Conservation (phyloP, 257 asterid genomes). For the Galeopsis tetrahit region DNA sequence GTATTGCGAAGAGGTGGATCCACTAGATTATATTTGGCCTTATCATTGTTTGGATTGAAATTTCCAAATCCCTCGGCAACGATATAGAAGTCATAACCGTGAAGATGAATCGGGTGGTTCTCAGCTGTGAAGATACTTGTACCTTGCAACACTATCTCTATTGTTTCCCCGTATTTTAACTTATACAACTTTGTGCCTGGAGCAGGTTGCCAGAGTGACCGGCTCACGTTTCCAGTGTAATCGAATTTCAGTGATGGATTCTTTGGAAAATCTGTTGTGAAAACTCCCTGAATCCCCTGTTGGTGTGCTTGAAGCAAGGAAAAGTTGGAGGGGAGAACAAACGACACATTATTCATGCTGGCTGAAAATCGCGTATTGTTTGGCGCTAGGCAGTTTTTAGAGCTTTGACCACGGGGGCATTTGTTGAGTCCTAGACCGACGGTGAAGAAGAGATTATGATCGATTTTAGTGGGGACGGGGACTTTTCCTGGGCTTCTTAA, state of each 20-base stretch:
- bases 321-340: conserved; percentile 73
- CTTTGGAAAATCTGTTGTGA: conserved; percentile 76
- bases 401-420: conserved; percentile 60
- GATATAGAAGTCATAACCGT: conserved; percentile 85
- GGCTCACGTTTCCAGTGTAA: conserved; percentile 87
- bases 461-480: conserved; percentile 67
- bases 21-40: conserved; percentile 69
- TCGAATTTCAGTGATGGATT: conserved; percentile 67
- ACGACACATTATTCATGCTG: conserved; percentile 88
- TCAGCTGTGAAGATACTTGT: conserved; percentile 80
- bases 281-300: conserved; percentile 79
- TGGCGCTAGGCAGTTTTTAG: conserved; percentile 79
- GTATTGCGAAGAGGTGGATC: conserved; percentile 91
- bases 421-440: conserved; percentile 80
- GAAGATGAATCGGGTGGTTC: conserved; percentile 94
- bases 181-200: conserved; percentile 64
- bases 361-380: conserved; percentile 85
- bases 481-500: conserved; percentile 65
- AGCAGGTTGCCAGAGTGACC: conserved; percentile 78
- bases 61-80: conserved; percentile 89
- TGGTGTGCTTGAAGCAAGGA: conserved; percentile 83
- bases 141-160: conserved; percentile 84
- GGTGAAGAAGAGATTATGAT: conserved; percentile 75
- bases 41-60: conserved; percentile 59
- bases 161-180: conserved; percentile 67